A percentile compares a stretch with the other conserved stretches of the same genome.
Evolutionary conservation across 441 rosid genomes (phyloP).

Genomic region (Brassica balearica): DNA sequence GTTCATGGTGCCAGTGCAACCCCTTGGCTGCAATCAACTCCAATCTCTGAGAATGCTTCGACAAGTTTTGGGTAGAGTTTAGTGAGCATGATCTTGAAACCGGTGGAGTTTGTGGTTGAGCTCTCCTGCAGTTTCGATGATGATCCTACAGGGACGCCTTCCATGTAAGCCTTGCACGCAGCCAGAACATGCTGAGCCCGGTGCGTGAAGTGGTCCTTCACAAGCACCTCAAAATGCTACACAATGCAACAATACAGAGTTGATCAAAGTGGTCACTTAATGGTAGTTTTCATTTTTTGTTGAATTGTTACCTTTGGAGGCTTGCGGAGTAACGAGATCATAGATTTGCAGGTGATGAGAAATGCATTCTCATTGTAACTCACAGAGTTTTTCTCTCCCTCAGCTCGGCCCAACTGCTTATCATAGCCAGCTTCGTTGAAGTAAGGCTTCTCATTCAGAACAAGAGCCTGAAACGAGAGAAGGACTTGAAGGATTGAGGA

Average conservation of each 20-base stretch:
- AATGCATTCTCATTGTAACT: slow-evolving; percentile 89
- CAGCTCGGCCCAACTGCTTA: slow-evolving; percentile 77
- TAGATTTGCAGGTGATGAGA: slow-evolving; percentile 86
- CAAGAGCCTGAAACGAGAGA: slow-evolving; percentile 94
- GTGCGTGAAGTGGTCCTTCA: slow-evolving; percentile 70
- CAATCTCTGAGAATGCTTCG: slow-evolving; percentile 74
- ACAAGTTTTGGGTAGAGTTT: slow-evolving; percentile 82
- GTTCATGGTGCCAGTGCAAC: slow-evolving; percentile 37
- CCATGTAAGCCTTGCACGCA: slow-evolving; percentile 80
- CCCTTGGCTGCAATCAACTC: slow-evolving; percentile 64
- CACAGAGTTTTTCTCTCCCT: slow-evolving; percentile 91
- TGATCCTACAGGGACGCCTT: slow-evolving; percentile 66
- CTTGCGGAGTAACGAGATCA: slow-evolving; percentile 70
- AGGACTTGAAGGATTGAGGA: slow-evolving; percentile 92
- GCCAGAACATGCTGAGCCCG: slow-evolving; percentile 54
- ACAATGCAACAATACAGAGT: slow-evolving; percentile 39
- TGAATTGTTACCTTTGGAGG: slow-evolving; percentile 74
- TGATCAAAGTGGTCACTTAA: slow-evolving; percentile 15
- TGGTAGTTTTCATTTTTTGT: slow-evolving; percentile 16
- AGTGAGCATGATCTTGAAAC: slow-evolving; percentile 94
- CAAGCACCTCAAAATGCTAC: slow-evolving; percentile 87
- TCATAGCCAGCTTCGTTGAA: slow-evolving; percentile 97
- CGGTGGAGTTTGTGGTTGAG: slow-evolving; percentile 65
- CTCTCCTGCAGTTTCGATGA: slow-evolving; percentile 45
- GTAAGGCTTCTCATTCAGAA: slow-evolving; percentile 93